A percentile compares a stretch with the other conserved stretches of the same genome.
Evolutionary conservation across 108 stramenopile species (phyloP).

Genomic region (Stephanodiscus triporus): DNA sequence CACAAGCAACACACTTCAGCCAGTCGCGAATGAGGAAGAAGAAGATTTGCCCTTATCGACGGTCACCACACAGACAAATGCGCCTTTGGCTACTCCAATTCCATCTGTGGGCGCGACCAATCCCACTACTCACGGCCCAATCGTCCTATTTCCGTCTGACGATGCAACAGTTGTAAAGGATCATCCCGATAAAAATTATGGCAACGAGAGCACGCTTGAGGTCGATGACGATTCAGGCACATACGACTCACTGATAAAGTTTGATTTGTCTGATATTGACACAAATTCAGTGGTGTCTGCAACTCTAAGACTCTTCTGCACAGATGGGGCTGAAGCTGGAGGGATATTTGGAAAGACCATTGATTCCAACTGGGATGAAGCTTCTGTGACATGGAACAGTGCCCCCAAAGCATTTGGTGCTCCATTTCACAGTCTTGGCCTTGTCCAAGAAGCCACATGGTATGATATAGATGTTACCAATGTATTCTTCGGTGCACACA

Average conservation of each 20-base stretch:
- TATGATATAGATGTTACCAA: conserved; percentile 40
- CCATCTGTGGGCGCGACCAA: background rate
- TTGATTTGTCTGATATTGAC: conserved; percentile 17
- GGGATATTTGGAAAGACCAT: conserved; percentile 35
- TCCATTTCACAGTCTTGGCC: conserved; percentile 26
- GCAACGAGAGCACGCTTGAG: background rate
- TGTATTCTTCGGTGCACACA: conserved; percentile 1
- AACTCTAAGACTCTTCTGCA: conserved; percentile 21
- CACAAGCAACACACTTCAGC: background rate
- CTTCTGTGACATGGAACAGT: conserved; percentile 47
- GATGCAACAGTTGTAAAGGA: conserved; percentile 18
- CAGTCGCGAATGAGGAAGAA: no score
- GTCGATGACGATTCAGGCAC: conserved; percentile 25
- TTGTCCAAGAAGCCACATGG: conserved; percentile 32
- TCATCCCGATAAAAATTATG: conserved; percentile 18
- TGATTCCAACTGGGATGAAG: conserved; percentile 36
- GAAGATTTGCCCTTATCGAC: background rate
- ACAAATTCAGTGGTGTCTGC: conserved; percentile 19
- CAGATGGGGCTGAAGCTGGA: conserved; percentile 28
- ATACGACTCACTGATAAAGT: conserved; percentile 20
- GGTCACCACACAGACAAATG: background rate
- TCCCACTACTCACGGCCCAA: background rate
- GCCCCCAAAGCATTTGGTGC: conserved; percentile 27
- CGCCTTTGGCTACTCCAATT: background rate
- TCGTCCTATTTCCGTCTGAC: conserved; percentile 20